Conservation (phyloP, 2,329 filamentous ascomycete species). For the Blastomyces silverae region DNA sequence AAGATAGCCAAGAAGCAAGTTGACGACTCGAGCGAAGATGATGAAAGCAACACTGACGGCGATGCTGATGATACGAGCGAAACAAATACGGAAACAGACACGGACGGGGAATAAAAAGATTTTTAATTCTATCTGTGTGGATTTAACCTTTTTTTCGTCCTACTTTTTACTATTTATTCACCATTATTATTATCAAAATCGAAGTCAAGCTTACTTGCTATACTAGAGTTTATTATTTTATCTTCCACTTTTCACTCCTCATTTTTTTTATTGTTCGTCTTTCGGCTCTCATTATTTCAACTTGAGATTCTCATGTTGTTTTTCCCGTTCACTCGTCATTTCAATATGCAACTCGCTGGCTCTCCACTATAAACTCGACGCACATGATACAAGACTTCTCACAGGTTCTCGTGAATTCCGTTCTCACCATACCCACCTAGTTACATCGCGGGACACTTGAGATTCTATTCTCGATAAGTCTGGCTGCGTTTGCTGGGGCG, state of each 20-base stretch:
- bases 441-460: not conserved
- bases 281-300: not conserved
- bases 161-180: constrained; percentile 6
- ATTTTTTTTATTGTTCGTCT: not conserved
- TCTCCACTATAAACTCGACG: not conserved
- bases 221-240: not conserved
- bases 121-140: constrained; percentile 4
- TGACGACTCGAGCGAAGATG: constrained; percentile 56
- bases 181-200: constrained; percentile 1
- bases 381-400: not conserved
- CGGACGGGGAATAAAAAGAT: constrained; percentile 56
- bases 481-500: not conserved
- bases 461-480: not conserved
- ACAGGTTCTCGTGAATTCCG: not conserved
- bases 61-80: constrained; percentile 51
- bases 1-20: constrained; percentile 50
- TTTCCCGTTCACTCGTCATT: not conserved
- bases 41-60: constrained; percentile 59
- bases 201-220: not conserved
- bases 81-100: constrained; percentile 67
- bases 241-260: not conserved
- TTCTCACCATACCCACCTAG: not conserved
- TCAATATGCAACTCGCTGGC: not conserved
- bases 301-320: not conserved
- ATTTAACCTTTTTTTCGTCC: not conserved